Evolutionary conservation across 495 filamentous ascomycete genomes (phyloP), one percentile per base, ranked within the genome.

Genomic region (Penicillium subrubescens): DNA sequence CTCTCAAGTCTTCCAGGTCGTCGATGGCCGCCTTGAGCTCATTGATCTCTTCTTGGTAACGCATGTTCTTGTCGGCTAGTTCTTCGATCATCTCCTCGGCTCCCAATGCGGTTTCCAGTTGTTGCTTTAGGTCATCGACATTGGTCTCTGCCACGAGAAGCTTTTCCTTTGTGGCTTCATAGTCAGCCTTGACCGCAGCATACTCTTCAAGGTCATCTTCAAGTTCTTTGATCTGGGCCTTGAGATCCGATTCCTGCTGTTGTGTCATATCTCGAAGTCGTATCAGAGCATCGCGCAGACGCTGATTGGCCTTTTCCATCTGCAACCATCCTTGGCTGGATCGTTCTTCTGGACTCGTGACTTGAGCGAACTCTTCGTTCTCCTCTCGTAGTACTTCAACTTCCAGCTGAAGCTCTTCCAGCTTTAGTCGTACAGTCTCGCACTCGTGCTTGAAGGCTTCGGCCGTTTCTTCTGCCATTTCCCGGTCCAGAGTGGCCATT

Each of bases 61-160:
- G 83, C 79, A 93, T 84, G 64, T 95, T 97, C 66, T 90, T 87
- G 57, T 94, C 92, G 3, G 91, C 91, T 5, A 99, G 84, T 65
- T 94, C 89, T 75, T 97, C 96, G 46, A 97, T 93, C 86, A 97
- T 92, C 59, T 95, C 88, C 73, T 97, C 96, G 17, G 92, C 92
- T 11, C 90, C 89, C 5, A 93, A 80, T 10, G 94, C 92, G 46
- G 89, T 90, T 69, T 98, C 93, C 5, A 99, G 85, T 75, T 97
- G 96, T 71, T 96, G 90, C 41, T 92, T 85, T 34, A 98, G 83
- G 67, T 98, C 92, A 66, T 95, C 91, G 23, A 96, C 85, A 54
- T 85, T 87, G n/a, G 87, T 82, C 67, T 97, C 91, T 1, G 87
- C 85, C 19, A 89, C 83, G 1, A 88, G 73, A 10, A 97, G 72